Evolutionary conservation across 176 grass and related monocot species (phyloP).

Genomic region (Musa schizocarpa): DNA sequence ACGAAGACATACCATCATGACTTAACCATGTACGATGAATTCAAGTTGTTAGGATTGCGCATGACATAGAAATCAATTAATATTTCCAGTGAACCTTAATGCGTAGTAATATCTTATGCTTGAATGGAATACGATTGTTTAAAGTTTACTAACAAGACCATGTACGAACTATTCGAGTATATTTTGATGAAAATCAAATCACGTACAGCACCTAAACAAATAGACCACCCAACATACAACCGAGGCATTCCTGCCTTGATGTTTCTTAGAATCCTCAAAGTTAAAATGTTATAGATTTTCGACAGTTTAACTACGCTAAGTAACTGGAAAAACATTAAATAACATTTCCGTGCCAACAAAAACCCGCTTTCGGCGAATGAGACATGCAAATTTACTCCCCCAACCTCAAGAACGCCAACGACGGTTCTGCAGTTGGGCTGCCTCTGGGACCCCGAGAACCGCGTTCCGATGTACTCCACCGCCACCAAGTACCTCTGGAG

Average conservation of each 20-base stretch:
- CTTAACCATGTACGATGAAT: too few relatives aligned
- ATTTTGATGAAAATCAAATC: too few relatives aligned
- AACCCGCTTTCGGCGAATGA: neutral
- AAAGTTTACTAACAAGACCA: neutral
- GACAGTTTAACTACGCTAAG: neutral
- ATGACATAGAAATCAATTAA: too few relatives aligned
- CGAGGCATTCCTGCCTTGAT: neutral
- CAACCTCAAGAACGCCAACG: slow-evolving; percentile 78
- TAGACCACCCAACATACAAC: neutral
- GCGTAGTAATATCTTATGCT: neutral
- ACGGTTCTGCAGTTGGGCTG: slow-evolving; percentile 77
- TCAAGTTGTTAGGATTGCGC: too few relatives aligned
- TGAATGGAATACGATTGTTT: neutral
- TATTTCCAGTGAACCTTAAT: too few relatives aligned
- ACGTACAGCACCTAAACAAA: neutral
- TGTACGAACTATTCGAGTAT: neutral
- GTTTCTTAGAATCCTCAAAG: neutral
- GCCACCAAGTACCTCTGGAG: slow-evolving; percentile 76
- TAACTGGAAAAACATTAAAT: neutral
- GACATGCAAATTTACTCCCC: neutral
- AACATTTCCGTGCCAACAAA: neutral
- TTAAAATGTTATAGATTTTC: too few relatives aligned
- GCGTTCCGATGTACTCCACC: slow-evolving; percentile 78
- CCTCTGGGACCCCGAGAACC: slow-evolving; percentile 80
- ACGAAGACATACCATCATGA: too few relatives aligned